phyloP scores from a whole-genome alignment of 2,329 filamentous ascomycete genomes.

The Colletotrichum noveboracense region DNA sequence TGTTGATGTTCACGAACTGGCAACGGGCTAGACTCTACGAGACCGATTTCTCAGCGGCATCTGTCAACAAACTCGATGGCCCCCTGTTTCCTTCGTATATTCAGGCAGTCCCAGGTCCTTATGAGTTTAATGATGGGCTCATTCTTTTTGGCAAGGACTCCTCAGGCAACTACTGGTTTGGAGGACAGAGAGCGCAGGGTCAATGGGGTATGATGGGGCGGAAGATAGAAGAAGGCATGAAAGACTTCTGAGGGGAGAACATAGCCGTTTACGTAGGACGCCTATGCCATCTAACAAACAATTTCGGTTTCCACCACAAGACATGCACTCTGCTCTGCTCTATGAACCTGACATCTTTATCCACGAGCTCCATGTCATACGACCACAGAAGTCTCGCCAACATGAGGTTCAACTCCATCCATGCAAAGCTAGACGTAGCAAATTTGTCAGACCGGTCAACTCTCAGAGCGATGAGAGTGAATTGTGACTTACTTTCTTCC shows the following conservation, averaged over 20 bases:
- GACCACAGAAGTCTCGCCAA: background rate
- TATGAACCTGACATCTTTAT: background rate
- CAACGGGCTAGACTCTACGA: conserved; percentile 31
- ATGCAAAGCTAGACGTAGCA: background rate
- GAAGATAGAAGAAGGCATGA: background rate
- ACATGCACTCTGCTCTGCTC: background rate
- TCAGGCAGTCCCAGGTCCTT: conserved; percentile 6
- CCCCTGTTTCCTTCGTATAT: conserved; percentile 23
- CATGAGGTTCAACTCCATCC: background rate
- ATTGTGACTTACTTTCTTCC: background rate
- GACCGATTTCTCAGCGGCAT: conserved; percentile 23
- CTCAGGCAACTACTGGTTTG: conserved; percentile 35
- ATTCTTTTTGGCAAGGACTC: conserved; percentile 34
- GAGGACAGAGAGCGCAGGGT: conserved; percentile 21
- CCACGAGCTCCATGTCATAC: background rate
- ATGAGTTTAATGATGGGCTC: conserved; percentile 24
- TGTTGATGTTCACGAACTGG: conserved; percentile 37
- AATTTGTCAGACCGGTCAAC: background rate
- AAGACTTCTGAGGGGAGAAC: background rate
- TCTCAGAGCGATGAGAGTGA: background rate
- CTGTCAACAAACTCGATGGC: background rate
- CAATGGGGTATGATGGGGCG: conserved; percentile 27
- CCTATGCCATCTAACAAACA: background rate
- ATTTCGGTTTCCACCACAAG: background rate
- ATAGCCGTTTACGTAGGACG: background rate